Percentiles rank a stretch among this genome's conserved stretches.
Evolutionary conservation across 257 asterid species (phyloP).

Genomic region (Solanum lignicaule): DNA sequence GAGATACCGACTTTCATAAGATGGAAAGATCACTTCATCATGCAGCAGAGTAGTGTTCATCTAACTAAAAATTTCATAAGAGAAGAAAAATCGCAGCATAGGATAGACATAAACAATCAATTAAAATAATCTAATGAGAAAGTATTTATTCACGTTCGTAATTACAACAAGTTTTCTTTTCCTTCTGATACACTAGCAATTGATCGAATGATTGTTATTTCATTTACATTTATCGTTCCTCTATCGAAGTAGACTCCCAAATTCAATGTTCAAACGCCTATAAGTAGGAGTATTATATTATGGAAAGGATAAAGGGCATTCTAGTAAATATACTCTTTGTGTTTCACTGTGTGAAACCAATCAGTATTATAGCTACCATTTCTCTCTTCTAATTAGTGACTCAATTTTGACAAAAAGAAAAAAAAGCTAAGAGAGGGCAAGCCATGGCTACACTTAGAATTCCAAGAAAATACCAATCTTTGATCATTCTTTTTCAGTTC

Average conservation of each 20-base stretch:
- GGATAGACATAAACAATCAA: accelerated
- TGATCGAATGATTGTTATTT: accelerated
- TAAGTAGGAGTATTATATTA: not conserved
- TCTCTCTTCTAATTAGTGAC: not conserved
- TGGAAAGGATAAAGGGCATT: not conserved
- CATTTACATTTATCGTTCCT: too few species aligned
- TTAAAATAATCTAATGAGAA: too few species aligned
- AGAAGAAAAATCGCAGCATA: not conserved
- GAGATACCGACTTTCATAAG: not conserved
- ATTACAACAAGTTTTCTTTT: too few species aligned
- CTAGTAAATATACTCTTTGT: not conserved
- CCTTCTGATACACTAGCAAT: not conserved
- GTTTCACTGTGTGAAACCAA: not conserved
- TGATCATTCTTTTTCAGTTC: slow-evolving; percentile 25
- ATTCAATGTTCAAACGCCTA: not conserved
- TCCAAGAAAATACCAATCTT: slow-evolving; percentile 14
- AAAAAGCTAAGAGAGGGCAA: not conserved
- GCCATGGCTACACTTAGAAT: slow-evolving; percentile 25
- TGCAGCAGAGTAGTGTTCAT: not conserved
- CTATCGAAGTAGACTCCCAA: not conserved
- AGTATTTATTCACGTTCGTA: not conserved
- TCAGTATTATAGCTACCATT: not conserved
- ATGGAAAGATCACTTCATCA: not conserved
- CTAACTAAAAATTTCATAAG: not conserved
- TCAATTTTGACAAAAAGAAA: not conserved